Evolutionary conservation across 192 early-diverging fungal genomes (phyloP), one percentile per base, ranked within the genome.

Genomic region (Entophlyctis luteolus): DNA sequence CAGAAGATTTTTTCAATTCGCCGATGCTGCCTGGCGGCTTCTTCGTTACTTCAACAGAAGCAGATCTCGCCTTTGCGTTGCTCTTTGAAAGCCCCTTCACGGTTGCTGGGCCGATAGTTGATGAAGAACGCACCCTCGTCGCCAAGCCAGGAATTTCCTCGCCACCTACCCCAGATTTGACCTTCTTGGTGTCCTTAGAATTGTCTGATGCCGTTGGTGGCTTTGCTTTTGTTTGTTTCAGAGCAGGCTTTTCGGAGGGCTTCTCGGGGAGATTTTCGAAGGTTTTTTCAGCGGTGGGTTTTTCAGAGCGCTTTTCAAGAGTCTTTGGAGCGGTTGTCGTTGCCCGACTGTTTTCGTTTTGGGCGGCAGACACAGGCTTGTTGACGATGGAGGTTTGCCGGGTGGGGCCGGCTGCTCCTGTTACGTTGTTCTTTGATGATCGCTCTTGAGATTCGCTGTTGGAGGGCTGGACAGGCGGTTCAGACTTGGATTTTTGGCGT

Each of bases 401-500:
- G n/a, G n/a, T n/a, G n/a, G n/a, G n/a, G n/a, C n/a, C n/a, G n/a
- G n/a, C n/a, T n/a, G n/a, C n/a, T n/a, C n/a, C n/a, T n/a, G n/a
- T n/a, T n/a, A n/a, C n/a, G n/a, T n/a, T n/a, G n/a, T n/a, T n/a
- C n/a, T n/a, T n/a, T n/a, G n/a, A n/a, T n/a, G n/a, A n/a, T n/a
- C n/a, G n/a, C n/a, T n/a, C n/a, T n/a, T n/a, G n/a, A n/a, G n/a
- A n/a, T n/a, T n/a, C n/a, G n/a, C n/a, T n/a, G n/a, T n/a, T n/a
- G n/a, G n/a, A n/a, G n/a, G n/a, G n/a, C n/a, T 39, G 37, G 0
- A 25, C 37, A 28, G 57, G 57, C 4, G 36, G 57, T 28, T 59
- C 57, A 22, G 57, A 59, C 0, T 16, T 3, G 46, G 57, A 59
- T 25, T 59, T 59, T 23, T 59, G 36, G 5, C 57, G 33, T 42